These are phyloP conservation scores for Ustilago hordei DNA, from an alignment of 1,284 basidiomycete genomes.

Conservation along the genomic window DNA sequence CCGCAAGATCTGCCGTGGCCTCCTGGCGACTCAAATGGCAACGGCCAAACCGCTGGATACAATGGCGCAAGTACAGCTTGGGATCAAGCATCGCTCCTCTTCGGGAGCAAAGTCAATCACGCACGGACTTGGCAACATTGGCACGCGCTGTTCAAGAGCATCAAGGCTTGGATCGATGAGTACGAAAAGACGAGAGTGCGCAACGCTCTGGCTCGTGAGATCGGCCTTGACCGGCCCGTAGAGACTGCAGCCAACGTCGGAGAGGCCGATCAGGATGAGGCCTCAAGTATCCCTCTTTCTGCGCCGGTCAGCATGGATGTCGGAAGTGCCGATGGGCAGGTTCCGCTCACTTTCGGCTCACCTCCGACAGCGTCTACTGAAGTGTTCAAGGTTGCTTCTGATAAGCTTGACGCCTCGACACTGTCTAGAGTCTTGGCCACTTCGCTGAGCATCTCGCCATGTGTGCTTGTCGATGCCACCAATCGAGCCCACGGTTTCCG, in stretches of 20 bases:
- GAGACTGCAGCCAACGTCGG: neutral
- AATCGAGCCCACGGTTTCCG: constrained; percentile 53
- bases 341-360: constrained; percentile 35
- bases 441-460: constrained; percentile 47
- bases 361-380: constrained; percentile 26
- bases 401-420: constrained; percentile 32
- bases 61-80: constrained; percentile 3
- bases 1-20: constrained; percentile 9
- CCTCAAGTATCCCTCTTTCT: constrained; percentile 19
- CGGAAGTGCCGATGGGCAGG: constrained; percentile 24
- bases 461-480: constrained; percentile 56
- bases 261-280: neutral
- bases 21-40: neutral
- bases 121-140: constrained; percentile 64
- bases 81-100: constrained; percentile 24
- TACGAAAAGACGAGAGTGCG: constrained; percentile 62
- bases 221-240: constrained; percentile 39
- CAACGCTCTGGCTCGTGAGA: constrained; percentile 57
- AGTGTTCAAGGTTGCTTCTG: constrained; percentile 33
- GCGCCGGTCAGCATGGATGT: constrained; percentile 29
- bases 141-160: constrained; percentile 54
- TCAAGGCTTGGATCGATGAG: constrained; percentile 61
- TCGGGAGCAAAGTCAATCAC: constrained; percentile 34
- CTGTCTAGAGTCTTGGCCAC: constrained; percentile 39
- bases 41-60: neutral